phyloP scores from a whole-genome alignment of 805 yeast species.

The Starmerella lactis-condensi region DNA sequence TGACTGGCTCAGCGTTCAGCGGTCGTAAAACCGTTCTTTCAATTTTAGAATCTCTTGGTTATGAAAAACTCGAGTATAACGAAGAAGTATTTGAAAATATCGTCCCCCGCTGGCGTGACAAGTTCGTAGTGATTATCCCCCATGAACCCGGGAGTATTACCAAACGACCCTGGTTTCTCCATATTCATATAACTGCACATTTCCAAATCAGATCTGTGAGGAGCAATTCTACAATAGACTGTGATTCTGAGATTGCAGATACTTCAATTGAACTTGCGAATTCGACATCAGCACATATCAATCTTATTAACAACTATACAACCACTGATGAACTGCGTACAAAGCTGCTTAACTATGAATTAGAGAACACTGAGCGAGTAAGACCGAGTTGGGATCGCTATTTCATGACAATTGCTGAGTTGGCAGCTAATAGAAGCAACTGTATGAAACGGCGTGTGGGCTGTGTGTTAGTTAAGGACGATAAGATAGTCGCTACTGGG shows the following conservation, averaged over 20 bases:
- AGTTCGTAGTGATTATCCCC: slow-evolving; percentile 38
- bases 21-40: slow-evolving; percentile 49
- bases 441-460: slow-evolving; percentile 98
- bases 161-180: slow-evolving; percentile 70
- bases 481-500: slow-evolving; percentile 84
- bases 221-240: slow-evolving; percentile 20
- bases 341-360: slow-evolving; percentile 26
- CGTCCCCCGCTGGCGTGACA: slow-evolving; percentile 45
- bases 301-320: slow-evolving; percentile 34
- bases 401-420: slow-evolving; percentile 80
- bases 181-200: slow-evolving; percentile 62
- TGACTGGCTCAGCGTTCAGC: slow-evolving; percentile 49
- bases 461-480: slow-evolving; percentile 75
- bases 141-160: slow-evolving; percentile 19
- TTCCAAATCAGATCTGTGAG: slow-evolving; percentile 27
- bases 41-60: slow-evolving; percentile 39
- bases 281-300: slow-evolving; percentile 34
- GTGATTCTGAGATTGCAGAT: slow-evolving; percentile 20
- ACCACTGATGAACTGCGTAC: slow-evolving; percentile 25
- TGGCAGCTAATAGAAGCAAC: slow-evolving; percentile 81
- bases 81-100: slow-evolving; percentile 36
- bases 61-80: slow-evolving; percentile 23
- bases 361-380: slow-evolving; percentile 38
- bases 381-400: slow-evolving; percentile 95
- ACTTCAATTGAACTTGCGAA: slow-evolving; percentile 16